Conservation (phyloP, 2,329 filamentous ascomycete species). For the Sclerotinia borealis region DNA sequence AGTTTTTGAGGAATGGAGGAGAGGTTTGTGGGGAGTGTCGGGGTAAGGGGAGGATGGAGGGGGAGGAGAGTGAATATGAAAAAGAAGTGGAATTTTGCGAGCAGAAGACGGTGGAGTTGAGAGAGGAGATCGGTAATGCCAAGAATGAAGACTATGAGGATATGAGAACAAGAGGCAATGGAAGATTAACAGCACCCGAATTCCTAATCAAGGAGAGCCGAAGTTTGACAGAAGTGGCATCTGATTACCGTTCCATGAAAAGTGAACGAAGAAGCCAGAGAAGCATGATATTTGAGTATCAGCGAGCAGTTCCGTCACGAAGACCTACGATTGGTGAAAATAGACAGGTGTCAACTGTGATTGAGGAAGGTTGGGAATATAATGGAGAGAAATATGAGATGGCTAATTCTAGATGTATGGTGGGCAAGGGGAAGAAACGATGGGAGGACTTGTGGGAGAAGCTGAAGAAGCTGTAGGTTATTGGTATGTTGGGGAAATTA, state of each 20-base stretch:
- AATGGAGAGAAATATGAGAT: neutral
- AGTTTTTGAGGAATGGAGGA: neutral
- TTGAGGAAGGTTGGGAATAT: neutral
- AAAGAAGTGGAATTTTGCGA: too few species aligned
- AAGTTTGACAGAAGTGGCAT: neutral
- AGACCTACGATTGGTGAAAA: neutral
- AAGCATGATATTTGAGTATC: neutral
- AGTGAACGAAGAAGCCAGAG: neutral
- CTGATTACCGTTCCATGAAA: too few species aligned
- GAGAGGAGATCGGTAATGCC: neutral
- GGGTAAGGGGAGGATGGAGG: neutral
- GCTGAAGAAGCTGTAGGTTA: neutral
- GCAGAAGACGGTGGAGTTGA: neutral
- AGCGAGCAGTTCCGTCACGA: neutral
- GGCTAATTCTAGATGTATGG: neutral
- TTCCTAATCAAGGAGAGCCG: neutral
- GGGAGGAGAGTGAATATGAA: neutral
- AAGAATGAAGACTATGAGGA: neutral
- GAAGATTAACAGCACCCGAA: rapidly evolving
- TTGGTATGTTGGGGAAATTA: too few species aligned
- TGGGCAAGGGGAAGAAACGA: neutral
- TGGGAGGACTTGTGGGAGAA: neutral
- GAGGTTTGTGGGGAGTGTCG: neutral
- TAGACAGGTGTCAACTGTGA: neutral
- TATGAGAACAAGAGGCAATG: rapidly evolving